These are phyloP conservation scores for Blepharisma stoltei DNA, from an alignment of 73 alveolate genomes.

Conservation along the genomic window DNA sequence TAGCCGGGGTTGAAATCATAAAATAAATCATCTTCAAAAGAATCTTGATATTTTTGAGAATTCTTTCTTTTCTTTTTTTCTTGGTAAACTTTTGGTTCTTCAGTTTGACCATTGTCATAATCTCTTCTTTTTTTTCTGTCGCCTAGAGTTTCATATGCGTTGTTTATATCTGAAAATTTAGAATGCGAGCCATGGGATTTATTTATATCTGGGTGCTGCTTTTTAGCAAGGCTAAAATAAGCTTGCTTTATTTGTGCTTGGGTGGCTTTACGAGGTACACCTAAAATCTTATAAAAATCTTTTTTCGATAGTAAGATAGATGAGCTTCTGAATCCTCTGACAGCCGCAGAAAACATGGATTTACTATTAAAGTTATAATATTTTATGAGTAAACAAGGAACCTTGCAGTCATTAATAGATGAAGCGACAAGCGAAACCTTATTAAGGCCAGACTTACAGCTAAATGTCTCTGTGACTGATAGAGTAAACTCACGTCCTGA, in stretches of 20 bases:
- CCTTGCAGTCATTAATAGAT: conserved; percentile 35
- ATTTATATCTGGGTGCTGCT: conserved; percentile 69
- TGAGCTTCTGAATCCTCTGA: not conserved
- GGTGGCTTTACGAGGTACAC: conserved; percentile 37
- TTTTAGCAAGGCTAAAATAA: conserved; percentile 58
- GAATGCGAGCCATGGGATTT: conserved; percentile 35
- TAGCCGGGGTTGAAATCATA: conserved; percentile 6
- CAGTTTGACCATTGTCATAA: conserved; percentile 40
- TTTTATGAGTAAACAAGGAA: conserved; percentile 32
- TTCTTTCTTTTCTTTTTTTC: conserved; percentile 19
- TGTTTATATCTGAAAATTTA: conserved; percentile 44
- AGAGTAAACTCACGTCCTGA: conserved; percentile 47
- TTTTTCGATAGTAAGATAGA: conserved; percentile 21
- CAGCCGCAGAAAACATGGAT: conserved; percentile 10
- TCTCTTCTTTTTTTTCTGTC: conserved; percentile 36
- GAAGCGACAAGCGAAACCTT: conserved; percentile 49
- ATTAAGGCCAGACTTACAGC: conserved; percentile 35
- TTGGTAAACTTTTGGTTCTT: not conserved
- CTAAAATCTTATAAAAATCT: conserved; percentile 45
- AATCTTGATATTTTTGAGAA: not conserved
- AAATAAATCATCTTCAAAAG: conserved; percentile 30
- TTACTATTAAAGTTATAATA: not conserved
- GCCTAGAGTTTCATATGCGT: conserved; percentile 54
- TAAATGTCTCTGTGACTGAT: conserved; percentile 35
- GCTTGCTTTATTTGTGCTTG: conserved; percentile 58